Evolutionary conservation across 2,329 filamentous ascomycete genomes (phyloP).

Genomic region (Thelonectria blattea): DNA sequence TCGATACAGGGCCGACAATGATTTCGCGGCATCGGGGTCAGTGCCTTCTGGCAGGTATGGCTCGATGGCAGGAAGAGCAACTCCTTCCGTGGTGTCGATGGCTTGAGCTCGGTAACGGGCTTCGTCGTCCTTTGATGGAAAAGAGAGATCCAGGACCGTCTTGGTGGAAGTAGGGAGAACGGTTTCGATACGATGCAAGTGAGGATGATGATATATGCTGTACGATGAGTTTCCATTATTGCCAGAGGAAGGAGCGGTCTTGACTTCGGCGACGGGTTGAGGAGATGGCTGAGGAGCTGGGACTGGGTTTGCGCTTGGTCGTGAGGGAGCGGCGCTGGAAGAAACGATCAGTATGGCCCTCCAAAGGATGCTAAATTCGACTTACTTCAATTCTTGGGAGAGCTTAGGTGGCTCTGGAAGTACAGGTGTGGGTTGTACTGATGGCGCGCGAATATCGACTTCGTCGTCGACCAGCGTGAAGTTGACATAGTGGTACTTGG

Average conservation of each 20-base stretch:
- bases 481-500: slow-evolving; percentile 94
- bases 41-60: slow-evolving; percentile 81
- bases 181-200: slow-evolving; percentile 62
- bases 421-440: slow-evolving; percentile 54
- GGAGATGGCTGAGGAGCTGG: slow-evolving; percentile 41
- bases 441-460: slow-evolving; percentile 53
- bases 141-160: slow-evolving; percentile 64
- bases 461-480: slow-evolving; percentile 66
- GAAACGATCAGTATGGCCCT: slow-evolving; percentile 29
- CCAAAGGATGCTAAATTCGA: slow-evolving; percentile 6
- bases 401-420: slow-evolving; percentile 56
- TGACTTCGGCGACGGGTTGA: slow-evolving; percentile 34
- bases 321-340: slow-evolving; percentile 43
- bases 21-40: slow-evolving; percentile 85
- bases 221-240: slow-evolving; percentile 37
- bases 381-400: slow-evolving; percentile 58
- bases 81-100: slow-evolving; percentile 66
- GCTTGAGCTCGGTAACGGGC: slow-evolving; percentile 24
- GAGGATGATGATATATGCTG: slow-evolving; percentile 66
- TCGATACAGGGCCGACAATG: slow-evolving; percentile 84
- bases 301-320: slow-evolving; percentile 38
- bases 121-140: slow-evolving; percentile 63
- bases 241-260: slow-evolving; percentile 15
- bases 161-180: slow-evolving; percentile 64
- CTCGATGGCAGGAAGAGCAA: slow-evolving; percentile 85